Conservation (phyloP, 1,284 basidiomycete species). For the Pseudozyma sp. region DNA sequence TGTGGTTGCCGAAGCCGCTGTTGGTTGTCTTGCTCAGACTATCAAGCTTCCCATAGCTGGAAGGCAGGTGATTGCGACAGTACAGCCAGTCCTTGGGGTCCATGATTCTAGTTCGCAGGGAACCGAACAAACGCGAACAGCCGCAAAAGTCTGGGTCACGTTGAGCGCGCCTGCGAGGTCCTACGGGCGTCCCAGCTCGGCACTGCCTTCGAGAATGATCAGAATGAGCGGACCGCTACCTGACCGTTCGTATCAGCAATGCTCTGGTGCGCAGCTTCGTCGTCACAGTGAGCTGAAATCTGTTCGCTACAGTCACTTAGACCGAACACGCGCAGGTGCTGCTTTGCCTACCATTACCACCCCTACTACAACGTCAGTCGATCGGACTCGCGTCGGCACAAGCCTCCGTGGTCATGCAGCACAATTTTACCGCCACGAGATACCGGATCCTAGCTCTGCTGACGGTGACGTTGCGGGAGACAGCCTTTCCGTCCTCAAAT, state of each 20-base stretch:
- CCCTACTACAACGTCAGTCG: no score
- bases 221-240: neutral
- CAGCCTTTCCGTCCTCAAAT: slow-evolving; percentile 7
- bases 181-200: neutral
- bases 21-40: slow-evolving; percentile 22
- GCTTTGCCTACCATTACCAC: no score
- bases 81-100: slow-evolving; percentile 26
- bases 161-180: neutral
- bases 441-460: no score
- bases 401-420: no score
- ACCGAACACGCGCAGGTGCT: neutral
- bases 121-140: neutral
- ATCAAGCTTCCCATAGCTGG: slow-evolving; percentile 10
- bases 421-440: no score
- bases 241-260: no score
- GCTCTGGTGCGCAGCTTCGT: no score
- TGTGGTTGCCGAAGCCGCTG: slow-evolving; percentile 25
- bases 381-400: neutral
- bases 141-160: slow-evolving; percentile 31
- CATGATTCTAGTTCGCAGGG: neutral
- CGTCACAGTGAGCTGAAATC: no score
- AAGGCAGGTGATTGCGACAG: slow-evolving; percentile 8
- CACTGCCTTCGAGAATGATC: neutral
- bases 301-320: no score
- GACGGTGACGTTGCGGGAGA: slow-evolving; percentile 1